Percentiles rank a stretch among this genome's conserved stretches.
Conservation (phyloP, 352 stramenopile genomes). For the Pythium grandisporangium region DNA sequence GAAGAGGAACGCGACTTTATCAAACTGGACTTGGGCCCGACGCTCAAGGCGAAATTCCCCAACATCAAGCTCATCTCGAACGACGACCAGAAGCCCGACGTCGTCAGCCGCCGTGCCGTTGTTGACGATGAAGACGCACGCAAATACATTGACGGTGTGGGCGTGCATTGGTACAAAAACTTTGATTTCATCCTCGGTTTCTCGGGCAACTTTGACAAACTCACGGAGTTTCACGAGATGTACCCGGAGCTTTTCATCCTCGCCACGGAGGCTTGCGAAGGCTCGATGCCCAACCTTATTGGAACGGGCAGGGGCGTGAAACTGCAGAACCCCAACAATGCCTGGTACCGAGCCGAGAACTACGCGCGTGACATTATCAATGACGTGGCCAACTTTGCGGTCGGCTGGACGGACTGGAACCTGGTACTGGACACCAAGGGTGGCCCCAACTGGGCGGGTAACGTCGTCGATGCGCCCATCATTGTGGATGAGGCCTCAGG, state of each 20-base stretch:
- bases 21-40: constrained; percentile 53
- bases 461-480: constrained; percentile 53
- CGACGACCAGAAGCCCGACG: constrained; percentile 66
- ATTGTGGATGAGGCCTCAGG: constrained; percentile 36
- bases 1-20: constrained; percentile 41
- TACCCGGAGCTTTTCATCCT: constrained; percentile 68
- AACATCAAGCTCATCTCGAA: constrained; percentile 69
- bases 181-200: constrained; percentile 30
- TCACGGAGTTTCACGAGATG: constrained; percentile 32
- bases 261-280: constrained; percentile 65
- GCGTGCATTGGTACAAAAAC: constrained; percentile 80
- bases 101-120: constrained; percentile 27
- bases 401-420: constrained; percentile 83
- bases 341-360: constrained; percentile 55
- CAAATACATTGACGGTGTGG: constrained; percentile 67
- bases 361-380: constrained; percentile 79
- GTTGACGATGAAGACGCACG: constrained; percentile 28
- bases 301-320: constrained; percentile 32
- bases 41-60: constrained; percentile 41
- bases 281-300: constrained; percentile 33
- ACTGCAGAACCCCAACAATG: constrained; percentile 18
- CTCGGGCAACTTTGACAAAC: constrained; percentile 25
- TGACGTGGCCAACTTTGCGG: constrained; percentile 63
- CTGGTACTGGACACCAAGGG: constrained; percentile 48
- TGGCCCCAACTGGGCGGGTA: constrained; percentile 58